A percentile compares a stretch with the other conserved stretches of the same genome.
phyloP scores from a whole-genome alignment of 1,284 basidiomycete genomes.

The Ganoderma lucidum region DNA sequence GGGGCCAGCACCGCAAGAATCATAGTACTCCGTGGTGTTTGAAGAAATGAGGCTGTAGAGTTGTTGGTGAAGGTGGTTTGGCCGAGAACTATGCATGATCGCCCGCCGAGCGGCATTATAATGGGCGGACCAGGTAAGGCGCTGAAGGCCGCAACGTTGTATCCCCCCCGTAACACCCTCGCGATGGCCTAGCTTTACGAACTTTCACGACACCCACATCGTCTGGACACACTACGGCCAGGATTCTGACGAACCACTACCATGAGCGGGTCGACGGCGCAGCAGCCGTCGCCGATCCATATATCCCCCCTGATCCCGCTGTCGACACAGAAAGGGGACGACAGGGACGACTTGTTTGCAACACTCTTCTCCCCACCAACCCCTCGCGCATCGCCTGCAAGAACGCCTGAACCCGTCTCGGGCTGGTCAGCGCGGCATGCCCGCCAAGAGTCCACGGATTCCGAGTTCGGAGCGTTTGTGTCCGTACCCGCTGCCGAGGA shows the following conservation, averaged over 20 bases:
- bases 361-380: slow-evolving; percentile 54
- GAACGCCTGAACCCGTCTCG: slow-evolving; percentile 21
- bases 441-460: slow-evolving; percentile 37
- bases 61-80: background rate
- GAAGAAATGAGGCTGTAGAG: background rate
- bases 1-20: no score
- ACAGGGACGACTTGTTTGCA: slow-evolving; percentile 51
- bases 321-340: slow-evolving; percentile 19
- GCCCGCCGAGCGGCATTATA: background rate
- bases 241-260: background rate
- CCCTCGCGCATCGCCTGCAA: slow-evolving; percentile 47
- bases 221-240: background rate
- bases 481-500: slow-evolving; percentile 67
- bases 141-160: slow-evolving; percentile 3
- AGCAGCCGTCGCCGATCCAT: slow-evolving; percentile 19
- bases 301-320: slow-evolving; percentile 27
- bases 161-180: background rate
- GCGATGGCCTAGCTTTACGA: slow-evolving; percentile 2
- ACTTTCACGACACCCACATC: slow-evolving; percentile 11
- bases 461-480: slow-evolving; percentile 75
- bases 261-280: slow-evolving; percentile 29
- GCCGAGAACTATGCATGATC: background rate
- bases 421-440: slow-evolving; percentile 19
- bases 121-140: background rate
- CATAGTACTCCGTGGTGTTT: background rate